Evolutionary conservation across 1,139 yeast genomes (phyloP).

Genomic region (Candida sp.): DNA sequence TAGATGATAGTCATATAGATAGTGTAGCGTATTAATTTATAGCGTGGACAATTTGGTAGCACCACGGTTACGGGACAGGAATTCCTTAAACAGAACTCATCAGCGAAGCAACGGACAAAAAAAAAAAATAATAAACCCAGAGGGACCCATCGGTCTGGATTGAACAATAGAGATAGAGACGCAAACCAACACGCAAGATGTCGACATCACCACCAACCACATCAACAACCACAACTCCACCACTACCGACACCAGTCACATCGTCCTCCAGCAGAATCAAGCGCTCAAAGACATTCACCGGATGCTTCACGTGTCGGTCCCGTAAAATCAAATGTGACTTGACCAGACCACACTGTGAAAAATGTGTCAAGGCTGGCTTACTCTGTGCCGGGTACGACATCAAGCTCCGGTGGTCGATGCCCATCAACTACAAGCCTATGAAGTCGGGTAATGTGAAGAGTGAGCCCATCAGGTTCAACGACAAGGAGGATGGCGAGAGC

Average conservation of each 20-base stretch:
- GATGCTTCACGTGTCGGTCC: slow-evolving; percentile 56
- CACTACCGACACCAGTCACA: background rate
- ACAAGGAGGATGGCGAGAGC: slow-evolving; percentile 25
- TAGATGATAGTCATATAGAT: slow-evolving; percentile 28
- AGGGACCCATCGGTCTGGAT: background rate
- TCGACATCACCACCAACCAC: background rate
- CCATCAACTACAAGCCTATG: slow-evolving; percentile 47
- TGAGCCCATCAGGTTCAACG: slow-evolving; percentile 29
- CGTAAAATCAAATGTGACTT: slow-evolving; percentile 55
- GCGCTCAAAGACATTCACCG: slow-evolving; percentile 49
- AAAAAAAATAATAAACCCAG: background rate
- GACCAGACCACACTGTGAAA: slow-evolving; percentile 43
- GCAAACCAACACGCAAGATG: background rate
- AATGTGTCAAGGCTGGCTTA: slow-evolving; percentile 51
- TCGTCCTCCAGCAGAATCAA: slow-evolving; percentile 10
- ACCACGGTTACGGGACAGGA: background rate
- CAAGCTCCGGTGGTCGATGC: slow-evolving; percentile 76
- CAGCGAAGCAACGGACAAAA: background rate
- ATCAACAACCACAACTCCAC: background rate
- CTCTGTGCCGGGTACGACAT: slow-evolving; percentile 85
- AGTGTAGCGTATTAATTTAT: slow-evolving; percentile 25
- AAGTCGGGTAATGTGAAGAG: slow-evolving; percentile 29
- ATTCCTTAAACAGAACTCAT: slow-evolving; percentile 4
- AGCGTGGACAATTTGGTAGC: too few relatives aligned
- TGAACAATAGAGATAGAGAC: background rate